A percentile compares a stretch with the other conserved stretches of the same genome.
Evolutionary conservation across 805 yeast species (phyloP).

Genomic region (Kluyveromyces aestuarii): DNA sequence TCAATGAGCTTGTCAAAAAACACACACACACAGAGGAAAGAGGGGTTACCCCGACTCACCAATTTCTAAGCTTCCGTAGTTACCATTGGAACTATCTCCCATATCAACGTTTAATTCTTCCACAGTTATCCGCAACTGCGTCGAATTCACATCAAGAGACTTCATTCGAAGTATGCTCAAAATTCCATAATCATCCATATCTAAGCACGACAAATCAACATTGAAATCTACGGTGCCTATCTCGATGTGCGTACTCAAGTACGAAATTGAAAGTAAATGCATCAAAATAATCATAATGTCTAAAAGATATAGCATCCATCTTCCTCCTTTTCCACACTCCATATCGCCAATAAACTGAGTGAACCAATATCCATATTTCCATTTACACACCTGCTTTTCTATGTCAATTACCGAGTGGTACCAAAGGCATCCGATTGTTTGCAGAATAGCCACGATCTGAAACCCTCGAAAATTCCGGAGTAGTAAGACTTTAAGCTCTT

Average conservation of each 20-base stretch:
- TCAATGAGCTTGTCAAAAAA: too few relatives aligned
- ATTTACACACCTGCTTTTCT: conserved; percentile 9
- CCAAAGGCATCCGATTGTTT: conserved; percentile 7
- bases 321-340: conserved; percentile 11
- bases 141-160: conserved; percentile 6
- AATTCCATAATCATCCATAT: conserved; percentile 11
- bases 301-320: conserved; percentile 9
- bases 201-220: conserved; percentile 4
- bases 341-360: conserved; percentile 13
- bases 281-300: conserved; percentile 9
- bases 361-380: conserved; percentile 9
- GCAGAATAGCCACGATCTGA: conserved; percentile 10
- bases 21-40: neutral
- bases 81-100: neutral
- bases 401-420: conserved; percentile 11
- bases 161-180: conserved; percentile 11
- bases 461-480: conserved; percentile 10
- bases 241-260: conserved; percentile 1
- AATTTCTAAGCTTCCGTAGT: neutral
- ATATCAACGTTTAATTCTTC: conserved; percentile 1
- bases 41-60: neutral
- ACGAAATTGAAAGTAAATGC: conserved; percentile 5
- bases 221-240: neutral
- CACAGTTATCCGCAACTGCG: neutral
- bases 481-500: conserved; percentile 9